Evolutionary conservation across 352 stramenopile species (phyloP).

Genomic region (Blastocystis sp.): DNA sequence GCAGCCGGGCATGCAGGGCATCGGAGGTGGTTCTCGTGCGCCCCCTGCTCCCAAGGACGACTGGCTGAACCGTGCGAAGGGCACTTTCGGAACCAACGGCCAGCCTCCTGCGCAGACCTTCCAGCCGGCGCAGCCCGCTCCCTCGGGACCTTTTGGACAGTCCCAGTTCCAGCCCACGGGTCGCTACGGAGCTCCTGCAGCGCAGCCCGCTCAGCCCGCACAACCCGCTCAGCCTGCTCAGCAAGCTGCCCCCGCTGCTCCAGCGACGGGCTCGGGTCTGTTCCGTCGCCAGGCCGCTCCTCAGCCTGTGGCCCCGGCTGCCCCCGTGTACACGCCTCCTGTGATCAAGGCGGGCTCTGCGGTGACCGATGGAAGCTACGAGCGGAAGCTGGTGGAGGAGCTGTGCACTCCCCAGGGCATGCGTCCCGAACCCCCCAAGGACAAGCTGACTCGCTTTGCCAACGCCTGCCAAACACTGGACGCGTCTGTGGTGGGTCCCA

Average conservation of each 20-base stretch:
- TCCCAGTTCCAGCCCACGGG: neutral
- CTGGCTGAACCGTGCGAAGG: conserved; percentile 32
- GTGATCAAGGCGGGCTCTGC: conserved; percentile 34
- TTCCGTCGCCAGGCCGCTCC: neutral
- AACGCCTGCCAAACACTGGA: conserved; percentile 47
- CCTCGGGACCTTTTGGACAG: neutral
- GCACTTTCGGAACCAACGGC: conserved; percentile 5
- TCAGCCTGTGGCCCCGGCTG: neutral
- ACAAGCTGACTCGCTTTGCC: conserved; percentile 46
- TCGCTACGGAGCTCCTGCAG: conserved; percentile 15
- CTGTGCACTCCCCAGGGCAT: conserved; percentile 53
- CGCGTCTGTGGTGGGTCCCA: conserved; percentile 41
- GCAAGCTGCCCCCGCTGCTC: neutral
- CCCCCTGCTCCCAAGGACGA: conserved; percentile 45
- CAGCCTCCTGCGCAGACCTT: neutral
- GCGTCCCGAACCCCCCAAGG: conserved; percentile 50
- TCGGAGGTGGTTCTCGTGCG: conserved; percentile 34
- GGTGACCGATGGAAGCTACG: conserved; percentile 49
- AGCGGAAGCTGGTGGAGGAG: conserved; percentile 60
- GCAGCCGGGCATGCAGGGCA: conserved; percentile 9
- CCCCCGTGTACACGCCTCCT: conserved; percentile 15
- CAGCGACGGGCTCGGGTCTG: neutral
- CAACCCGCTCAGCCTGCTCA: neutral
- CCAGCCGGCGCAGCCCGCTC: neutral
- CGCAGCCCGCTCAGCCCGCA: neutral